phyloP scores from a whole-genome alignment of 768 basidiomycete species.

The Pleurotus platypus region DNA sequence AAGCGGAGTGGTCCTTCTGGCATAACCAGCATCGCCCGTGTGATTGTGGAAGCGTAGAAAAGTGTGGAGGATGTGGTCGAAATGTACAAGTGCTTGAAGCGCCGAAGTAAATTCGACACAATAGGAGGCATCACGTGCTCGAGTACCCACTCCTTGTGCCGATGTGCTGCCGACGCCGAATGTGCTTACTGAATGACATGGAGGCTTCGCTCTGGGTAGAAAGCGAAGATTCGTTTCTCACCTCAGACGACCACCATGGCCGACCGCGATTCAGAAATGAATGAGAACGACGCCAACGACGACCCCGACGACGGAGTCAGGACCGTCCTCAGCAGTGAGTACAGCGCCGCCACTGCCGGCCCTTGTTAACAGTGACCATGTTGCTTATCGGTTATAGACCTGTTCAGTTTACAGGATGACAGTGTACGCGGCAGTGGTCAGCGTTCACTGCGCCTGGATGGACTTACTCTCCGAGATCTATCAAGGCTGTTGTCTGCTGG shows the following conservation, averaged over 20 bases:
- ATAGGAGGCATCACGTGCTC: conserved; percentile 4
- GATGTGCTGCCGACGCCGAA: background rate
- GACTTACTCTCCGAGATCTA: background rate
- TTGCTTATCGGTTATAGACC: too few relatives aligned
- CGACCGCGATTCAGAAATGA: conserved; percentile 22
- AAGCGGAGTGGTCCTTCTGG: conserved; percentile 54
- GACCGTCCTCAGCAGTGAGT: background rate
- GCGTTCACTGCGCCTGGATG: background rate
- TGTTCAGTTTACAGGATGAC: background rate
- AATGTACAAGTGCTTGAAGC: background rate
- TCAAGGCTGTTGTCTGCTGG: background rate
- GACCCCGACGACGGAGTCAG: background rate
- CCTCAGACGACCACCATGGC: conserved; percentile 11
- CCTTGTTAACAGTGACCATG: too few relatives aligned
- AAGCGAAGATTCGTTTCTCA: background rate
- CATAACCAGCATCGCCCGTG: conserved; percentile 15
- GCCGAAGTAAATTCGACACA: background rate
- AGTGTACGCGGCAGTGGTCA: background rate
- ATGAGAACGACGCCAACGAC: conserved; percentile 17
- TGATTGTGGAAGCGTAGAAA: background rate
- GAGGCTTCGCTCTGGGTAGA: background rate
- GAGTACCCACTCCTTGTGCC: background rate
- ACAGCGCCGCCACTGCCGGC: too few relatives aligned
- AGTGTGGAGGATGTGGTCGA: background rate
- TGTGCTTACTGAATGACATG: background rate